Conservation (phyloP, 345 rosid genomes). For the Euphorbia lathyris region DNA sequence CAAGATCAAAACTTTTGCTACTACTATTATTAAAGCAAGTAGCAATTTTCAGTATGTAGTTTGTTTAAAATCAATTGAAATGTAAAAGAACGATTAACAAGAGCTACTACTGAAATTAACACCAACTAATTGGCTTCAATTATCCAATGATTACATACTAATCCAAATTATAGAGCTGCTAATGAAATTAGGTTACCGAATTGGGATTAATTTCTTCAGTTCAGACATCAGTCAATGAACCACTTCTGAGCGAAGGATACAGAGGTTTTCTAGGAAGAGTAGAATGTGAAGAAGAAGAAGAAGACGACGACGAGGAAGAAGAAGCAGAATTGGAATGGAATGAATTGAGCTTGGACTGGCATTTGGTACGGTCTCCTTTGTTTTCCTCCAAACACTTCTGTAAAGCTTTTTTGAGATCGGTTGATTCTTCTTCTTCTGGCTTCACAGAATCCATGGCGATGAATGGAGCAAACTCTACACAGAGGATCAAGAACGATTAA, state of each 20-base stretch:
- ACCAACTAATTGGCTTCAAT: too few species aligned
- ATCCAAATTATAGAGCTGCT: background rate
- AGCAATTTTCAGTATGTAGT: background rate
- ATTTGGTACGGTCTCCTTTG: constrained; percentile 33
- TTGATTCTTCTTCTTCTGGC: constrained; percentile 9
- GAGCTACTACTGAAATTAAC: too few species aligned
- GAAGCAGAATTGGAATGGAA: constrained; percentile 26
- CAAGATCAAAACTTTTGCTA: background rate
- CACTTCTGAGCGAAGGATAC: constrained; percentile 24
- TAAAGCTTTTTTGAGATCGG: constrained; percentile 25
- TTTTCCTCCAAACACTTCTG: constrained; percentile 39
- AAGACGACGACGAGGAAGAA: background rate
- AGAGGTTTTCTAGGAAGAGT: constrained; percentile 14
- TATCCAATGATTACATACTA: background rate
- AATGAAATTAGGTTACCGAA: constrained; percentile 15
- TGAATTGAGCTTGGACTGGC: constrained; percentile 41
- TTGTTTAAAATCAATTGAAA: too few species aligned
- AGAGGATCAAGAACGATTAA: too few species aligned
- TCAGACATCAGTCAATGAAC: constrained; percentile 38
- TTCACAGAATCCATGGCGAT: constrained; percentile 23
- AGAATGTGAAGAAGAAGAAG: constrained; percentile 12
- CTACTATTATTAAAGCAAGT: background rate
- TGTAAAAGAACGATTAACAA: too few species aligned
- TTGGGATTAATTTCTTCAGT: background rate
- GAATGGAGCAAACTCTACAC: background rate